phyloP scores from a whole-genome alignment of 768 basidiomycete genomes.

The Coprinopsis sp. region DNA sequence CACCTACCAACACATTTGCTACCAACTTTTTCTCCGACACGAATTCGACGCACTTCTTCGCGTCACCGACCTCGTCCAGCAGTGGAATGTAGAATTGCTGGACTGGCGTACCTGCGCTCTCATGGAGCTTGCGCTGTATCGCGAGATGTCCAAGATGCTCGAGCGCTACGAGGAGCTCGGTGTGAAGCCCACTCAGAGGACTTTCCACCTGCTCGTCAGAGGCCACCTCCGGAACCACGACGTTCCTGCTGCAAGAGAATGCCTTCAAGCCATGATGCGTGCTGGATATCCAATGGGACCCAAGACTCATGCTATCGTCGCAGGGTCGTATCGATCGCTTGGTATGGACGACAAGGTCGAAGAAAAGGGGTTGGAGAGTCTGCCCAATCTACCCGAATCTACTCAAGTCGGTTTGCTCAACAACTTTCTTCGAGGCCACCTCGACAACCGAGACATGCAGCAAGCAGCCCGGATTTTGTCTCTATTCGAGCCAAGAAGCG shows the following conservation, averaged over 20 bases:
- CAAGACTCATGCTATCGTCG: conserved; percentile 57
- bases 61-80: conserved; percentile 41
- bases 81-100: conserved; percentile 51
- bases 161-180: conserved; percentile 44
- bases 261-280: conserved; percentile 52
- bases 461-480: conserved; percentile 45
- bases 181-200: conserved; percentile 51
- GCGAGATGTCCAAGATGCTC: conserved; percentile 40
- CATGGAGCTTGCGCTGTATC: conserved; percentile 49
- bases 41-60: conserved; percentile 48
- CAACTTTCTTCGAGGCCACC: conserved; percentile 55
- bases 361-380: conserved; percentile 41
- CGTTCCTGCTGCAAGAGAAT: conserved; percentile 48
- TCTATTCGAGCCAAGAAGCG: conserved; percentile 34
- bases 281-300: conserved; percentile 51
- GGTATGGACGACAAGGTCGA: conserved; percentile 56
- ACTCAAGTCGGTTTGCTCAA: conserved; percentile 59
- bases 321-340: conserved; percentile 52
- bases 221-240: conserved; percentile 69
- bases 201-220: conserved; percentile 64
- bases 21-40: conserved; percentile 19
- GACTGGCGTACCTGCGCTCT: conserved; percentile 68
- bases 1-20: conserved; percentile 54
- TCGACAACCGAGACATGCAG: conserved; percentile 50
- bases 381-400: conserved; percentile 36